phyloP scores from a whole-genome alignment of 2,329 filamentous ascomycete species.

The Neophaeococcomyces aloes region DNA sequence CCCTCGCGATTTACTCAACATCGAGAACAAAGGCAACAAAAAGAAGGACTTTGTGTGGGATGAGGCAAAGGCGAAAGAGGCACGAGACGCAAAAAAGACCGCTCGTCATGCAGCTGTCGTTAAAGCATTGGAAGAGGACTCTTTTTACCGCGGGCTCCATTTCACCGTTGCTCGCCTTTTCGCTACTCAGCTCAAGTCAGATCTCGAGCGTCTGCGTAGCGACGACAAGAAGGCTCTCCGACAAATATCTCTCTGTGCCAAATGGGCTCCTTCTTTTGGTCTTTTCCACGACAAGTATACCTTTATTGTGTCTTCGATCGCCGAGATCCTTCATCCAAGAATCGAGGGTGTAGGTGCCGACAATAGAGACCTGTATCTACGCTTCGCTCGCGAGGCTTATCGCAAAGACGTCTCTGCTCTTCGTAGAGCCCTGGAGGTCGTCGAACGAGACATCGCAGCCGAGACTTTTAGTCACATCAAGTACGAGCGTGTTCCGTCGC shows the following conservation, averaged over 20 bases:
- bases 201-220: conserved; percentile 35
- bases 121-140: conserved; percentile 33
- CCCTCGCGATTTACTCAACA: conserved; percentile 34
- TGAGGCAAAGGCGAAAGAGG: conserved; percentile 10
- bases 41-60: conserved; percentile 6
- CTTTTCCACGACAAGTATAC: conserved; percentile 51
- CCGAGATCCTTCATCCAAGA: conserved; percentile 43
- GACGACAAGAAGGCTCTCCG: conserved; percentile 32
- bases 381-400: conserved; percentile 44
- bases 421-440: conserved; percentile 38
- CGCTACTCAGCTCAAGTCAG: conserved; percentile 43
- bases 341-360: conserved; percentile 24
- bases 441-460: conserved; percentile 43
- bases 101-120: conserved; percentile 34
- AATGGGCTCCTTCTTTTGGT: conserved; percentile 49
- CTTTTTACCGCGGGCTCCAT: conserved; percentile 44
- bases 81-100: conserved; percentile 26
- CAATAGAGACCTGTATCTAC: conserved; percentile 43
- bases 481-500: conserved; percentile 46
- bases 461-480: conserved; percentile 42
- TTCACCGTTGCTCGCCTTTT: conserved; percentile 46
- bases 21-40: conserved; percentile 24
- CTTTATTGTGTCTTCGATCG: conserved; percentile 46
- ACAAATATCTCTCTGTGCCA: conserved; percentile 46
- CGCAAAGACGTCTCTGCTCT: conserved; percentile 44